Evolutionary conservation across 148 eudicot genomes (phyloP).

Genomic region (Rhododendron simsii): DNA sequence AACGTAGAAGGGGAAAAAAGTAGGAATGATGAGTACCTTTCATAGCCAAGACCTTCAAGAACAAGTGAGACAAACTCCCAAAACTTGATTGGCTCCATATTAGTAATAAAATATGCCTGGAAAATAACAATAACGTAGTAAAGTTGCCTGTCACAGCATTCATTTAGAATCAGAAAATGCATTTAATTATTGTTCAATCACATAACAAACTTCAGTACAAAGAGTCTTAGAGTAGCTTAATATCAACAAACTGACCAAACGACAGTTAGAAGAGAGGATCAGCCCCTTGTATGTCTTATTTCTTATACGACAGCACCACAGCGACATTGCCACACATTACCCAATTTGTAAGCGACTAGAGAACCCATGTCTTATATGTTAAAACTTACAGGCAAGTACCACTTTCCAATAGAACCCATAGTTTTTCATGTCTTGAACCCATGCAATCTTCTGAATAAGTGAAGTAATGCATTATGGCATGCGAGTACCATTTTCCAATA

Average conservation of each 20-base stretch:
- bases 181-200: not conserved
- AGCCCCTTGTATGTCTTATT: not conserved
- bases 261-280: not conserved
- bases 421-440: not conserved
- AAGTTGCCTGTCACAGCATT: not conserved
- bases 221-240: not conserved
- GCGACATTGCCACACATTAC: not conserved
- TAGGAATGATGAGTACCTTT: slow-evolving; percentile 49
- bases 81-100: slow-evolving; percentile 86
- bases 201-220: not conserved
- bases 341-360: not conserved
- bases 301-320: too few species aligned
- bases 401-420: not conserved
- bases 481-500: not conserved
- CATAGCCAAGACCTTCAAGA: slow-evolving; percentile 95
- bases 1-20: not conserved
- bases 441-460: not conserved
- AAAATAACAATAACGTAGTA: not conserved
- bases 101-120: slow-evolving; percentile 95
- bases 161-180: not conserved
- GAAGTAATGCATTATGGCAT: not conserved
- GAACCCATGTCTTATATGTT: not conserved
- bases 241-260: not conserved
- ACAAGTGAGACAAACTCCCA: slow-evolving; percentile 93
- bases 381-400: not conserved